Evolutionary conservation across 345 rosid species (phyloP), one percentile per base, ranked within the genome.

Genomic region (Angophora floribunda): DNA sequence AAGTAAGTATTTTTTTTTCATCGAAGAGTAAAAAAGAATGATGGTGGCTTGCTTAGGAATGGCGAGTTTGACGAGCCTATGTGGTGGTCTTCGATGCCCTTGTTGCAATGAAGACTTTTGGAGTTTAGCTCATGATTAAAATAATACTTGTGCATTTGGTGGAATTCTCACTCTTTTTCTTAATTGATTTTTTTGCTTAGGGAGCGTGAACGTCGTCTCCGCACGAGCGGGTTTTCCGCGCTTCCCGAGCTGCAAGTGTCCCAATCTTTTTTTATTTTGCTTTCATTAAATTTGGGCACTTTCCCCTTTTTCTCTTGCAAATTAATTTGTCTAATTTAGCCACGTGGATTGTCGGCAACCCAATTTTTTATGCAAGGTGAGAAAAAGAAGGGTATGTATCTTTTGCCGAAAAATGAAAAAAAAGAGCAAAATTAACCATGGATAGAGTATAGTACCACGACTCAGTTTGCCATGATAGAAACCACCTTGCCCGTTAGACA

Each of bases 151-250:
- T 47, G 49, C 82, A 26, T 75, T 36, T 41, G 45, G 82, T 36
- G 49, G 49, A 36, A 75, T 88, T 87, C 85, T 85, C 85, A 85
- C 9, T 91, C 70, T 63, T 21, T 52, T 13, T 67, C 21, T 22
- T 17, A 86, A 88, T 78, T 78, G 4, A 67, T 28, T 85, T 89
- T 50, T 22, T 55, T 22, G 28, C 79, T 32, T 53, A 30, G 84
- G 59, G 89, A 86, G 98, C 92, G 92, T 91, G 93, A 89, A 59
- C 87, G 92, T 90, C 88, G 92, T 89, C 92, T 89, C 93, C 93
- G 95, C 97, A 96, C 96, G 97, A 93, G 95, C 89, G 97, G 95
- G 90, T 91, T 95, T 36, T 92, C 87, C 89, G 86, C 93, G 92
- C 92, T 93, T 94, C 91, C 94, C 93, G 91, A 94, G 24, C 84